phyloP scores from a whole-genome alignment of 495 filamentous ascomycete genomes.

The Penicillium desertorum region DNA sequence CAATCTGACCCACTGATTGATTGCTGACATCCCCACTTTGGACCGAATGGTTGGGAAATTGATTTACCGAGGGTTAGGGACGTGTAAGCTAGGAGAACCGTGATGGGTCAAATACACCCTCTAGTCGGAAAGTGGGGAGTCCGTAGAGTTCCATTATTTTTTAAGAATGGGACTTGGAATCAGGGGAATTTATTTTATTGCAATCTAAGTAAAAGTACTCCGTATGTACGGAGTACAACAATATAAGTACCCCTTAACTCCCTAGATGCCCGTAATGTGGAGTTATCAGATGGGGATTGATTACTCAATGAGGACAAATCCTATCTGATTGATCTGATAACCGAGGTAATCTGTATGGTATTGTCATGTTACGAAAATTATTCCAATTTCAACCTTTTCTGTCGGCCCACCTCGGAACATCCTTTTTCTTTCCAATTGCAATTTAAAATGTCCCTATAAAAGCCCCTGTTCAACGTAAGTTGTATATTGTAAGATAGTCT shows the following conservation, averaged over 20 bases:
- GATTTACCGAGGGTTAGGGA: not conserved
- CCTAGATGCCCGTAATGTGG: not conserved
- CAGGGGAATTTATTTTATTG: not conserved
- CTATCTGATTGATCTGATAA: conserved; percentile 28
- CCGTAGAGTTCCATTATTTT: not conserved
- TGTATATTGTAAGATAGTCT: not conserved
- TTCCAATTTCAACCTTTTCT: not conserved
- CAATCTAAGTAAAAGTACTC: not conserved
- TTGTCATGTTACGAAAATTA: not conserved
- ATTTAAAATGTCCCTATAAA: not conserved
- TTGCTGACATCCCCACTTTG: conserved; percentile 6
- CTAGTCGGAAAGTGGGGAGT: conserved; percentile 20
- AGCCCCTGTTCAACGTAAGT: not conserved
- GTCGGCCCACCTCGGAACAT: conserved; percentile 3
- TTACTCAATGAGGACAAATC: not conserved
- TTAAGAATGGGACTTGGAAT: not conserved
- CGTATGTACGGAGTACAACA: too few relatives aligned
- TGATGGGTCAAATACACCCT: conserved; percentile 1
- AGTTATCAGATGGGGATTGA: conserved; percentile 12
- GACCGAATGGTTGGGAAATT: conserved; percentile 13
- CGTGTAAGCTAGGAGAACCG: not conserved
- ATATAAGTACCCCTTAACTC: not conserved
- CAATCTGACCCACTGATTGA: conserved; percentile 12
- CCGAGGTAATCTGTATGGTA: conserved; percentile 8
- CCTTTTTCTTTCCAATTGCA: not conserved